Evolutionary conservation across 192 early-diverging fungal species (phyloP), one percentile per base, ranked within the genome.

Genomic region (Coemansia aciculifera): DNA sequence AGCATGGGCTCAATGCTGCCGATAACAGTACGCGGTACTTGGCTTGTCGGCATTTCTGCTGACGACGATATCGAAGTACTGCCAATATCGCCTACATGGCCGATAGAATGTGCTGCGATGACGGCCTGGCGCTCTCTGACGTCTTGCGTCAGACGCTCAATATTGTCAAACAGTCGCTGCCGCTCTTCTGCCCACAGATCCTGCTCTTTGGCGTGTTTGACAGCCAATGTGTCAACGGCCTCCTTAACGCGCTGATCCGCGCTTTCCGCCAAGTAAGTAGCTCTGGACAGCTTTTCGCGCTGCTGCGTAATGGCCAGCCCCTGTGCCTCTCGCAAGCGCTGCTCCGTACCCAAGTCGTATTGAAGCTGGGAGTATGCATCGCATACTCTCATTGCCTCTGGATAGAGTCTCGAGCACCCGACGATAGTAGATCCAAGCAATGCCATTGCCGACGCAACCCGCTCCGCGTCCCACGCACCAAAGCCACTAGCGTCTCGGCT

Each of bases 251-350:
- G 71, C 74, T 77, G 74, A 46, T 77, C 79, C 4, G 75, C 70
- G 31, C 75, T 73, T 21, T 78, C 68, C 15, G 60, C 67, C 37
- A 77, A 44, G 62, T 65, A 68, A 23, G 21, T 69, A 15, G 75
- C 75, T 5, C 59, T 56, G 31, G 64, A n/a, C 21, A 82, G 63
- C 62, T 65, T 76, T 31, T 82, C 79, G 59, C 79, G 79, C 68
- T 82, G 79, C 68, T 82, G 74, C 17, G 71, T 49, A 31, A 82
- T 82, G n/a, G 74, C 74, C 56, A 82, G 54, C 1, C 74, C 74
- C 66, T 82, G 79, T 0, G 74, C 79, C 59, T 82, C 79, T 40
- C 79, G 79, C n/a, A 82, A 68, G 31, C 79, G 79, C 74, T 57
- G 63, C 52, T 82, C 79, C 15, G 74, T 72, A 42, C 62, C 69